phyloP scores from a whole-genome alignment of 129 eudicot species.

The Sambucus nigra region DNA sequence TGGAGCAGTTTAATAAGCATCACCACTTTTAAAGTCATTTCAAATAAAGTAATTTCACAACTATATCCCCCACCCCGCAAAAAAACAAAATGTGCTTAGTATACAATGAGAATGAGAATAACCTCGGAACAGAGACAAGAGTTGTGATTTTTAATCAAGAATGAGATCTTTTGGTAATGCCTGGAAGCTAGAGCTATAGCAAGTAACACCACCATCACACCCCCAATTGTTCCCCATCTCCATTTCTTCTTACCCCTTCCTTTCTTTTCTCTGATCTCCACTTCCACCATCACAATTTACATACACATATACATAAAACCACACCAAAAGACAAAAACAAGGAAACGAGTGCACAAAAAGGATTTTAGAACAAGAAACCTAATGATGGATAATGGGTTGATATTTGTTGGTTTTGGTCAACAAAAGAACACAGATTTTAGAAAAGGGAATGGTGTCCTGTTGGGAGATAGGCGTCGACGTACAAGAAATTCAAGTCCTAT shows the following conservation, averaged over 20 bases:
- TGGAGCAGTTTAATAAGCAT: neutral
- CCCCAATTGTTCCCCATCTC: conserved; percentile 27
- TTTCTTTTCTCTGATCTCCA: conserved; percentile 15
- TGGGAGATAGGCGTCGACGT: conserved; percentile 2
- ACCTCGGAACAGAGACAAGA: conserved; percentile 58
- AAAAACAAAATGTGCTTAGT: neutral
- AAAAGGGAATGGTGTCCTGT: neutral
- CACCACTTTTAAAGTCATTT: neutral
- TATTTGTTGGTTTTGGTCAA: neutral
- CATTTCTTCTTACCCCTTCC: conserved; percentile 16
- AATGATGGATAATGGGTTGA: neutral
- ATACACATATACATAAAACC: conserved; percentile 2
- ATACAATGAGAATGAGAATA: neutral
- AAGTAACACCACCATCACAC: conserved; percentile 31
- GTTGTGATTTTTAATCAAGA: conserved; percentile 17
- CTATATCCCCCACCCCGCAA: neutral
- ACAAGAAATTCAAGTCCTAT: neutral
- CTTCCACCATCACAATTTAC: conserved; percentile 46
- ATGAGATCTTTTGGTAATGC: conserved; percentile 17
- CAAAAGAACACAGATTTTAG: neutral
- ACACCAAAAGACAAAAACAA: too few species aligned
- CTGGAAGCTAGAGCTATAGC: conserved; percentile 25
- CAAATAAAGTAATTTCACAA: neutral
- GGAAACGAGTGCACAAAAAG: neutral
- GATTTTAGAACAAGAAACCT: neutral